Evolutionary conservation across 345 rosid genomes (phyloP), one percentile per base, ranked within the genome.

Genomic region (Moricandia moricandioides): DNA sequence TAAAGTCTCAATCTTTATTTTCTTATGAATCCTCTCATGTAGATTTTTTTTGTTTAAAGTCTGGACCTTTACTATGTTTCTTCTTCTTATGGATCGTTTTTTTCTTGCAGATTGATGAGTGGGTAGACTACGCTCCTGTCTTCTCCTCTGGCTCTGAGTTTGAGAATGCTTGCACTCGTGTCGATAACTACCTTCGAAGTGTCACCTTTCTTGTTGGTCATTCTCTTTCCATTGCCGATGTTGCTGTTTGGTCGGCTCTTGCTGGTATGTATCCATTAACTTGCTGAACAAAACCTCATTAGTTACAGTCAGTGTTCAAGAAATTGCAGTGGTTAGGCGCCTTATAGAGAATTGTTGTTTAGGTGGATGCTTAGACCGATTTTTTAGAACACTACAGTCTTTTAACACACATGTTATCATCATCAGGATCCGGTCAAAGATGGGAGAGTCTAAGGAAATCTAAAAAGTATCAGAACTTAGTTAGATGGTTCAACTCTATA

Each of bases 371-470:
- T 2, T 21, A 21, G 24, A 21, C 24, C 24, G 24, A 21, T 21
- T 21, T 21, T 21, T 21, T 2, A 21, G 1, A 21, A 21, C 24
- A 21, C 2, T 21, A 21, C 16, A 43, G 51, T 5, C 7, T 43
- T 14, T 33, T 55, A 26, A 35, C 52, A 43, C 5, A 40, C 17
- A n/a, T 79, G 30, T 67, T 30, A 21, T 74, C 81, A 21, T 74
- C 81, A 27, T 74, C 82, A 95, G 99, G 89, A 73, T 63, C 85
- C 29, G 98, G 97, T 54, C 81, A 51, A 59, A 86, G 99, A 82
- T 95, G 99, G 98, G 99, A 95, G 21, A 89, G 97, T 75, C 70
- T 90, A 68, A 95, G 93, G 84, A 95, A 88, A 83, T 90, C 99
- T 10, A 92, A 86, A 80, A 95, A 95, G 85, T 92, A 86, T 80